These are phyloP conservation scores for Coemansia sp. DNA, from an alignment of 192 early-diverging fungal species.

Conservation along the genomic window DNA sequence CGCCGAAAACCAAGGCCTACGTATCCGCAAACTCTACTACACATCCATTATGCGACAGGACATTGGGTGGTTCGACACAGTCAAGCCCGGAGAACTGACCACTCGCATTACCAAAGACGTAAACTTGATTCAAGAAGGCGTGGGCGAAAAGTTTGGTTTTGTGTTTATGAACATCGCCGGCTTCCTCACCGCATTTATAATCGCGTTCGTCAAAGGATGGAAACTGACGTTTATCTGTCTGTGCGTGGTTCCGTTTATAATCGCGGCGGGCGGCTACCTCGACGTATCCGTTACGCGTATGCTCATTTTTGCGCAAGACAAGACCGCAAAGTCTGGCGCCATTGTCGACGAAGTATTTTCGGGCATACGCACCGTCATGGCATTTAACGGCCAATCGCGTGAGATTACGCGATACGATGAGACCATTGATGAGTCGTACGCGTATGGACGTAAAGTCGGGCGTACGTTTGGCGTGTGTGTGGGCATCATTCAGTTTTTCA, in stretches of 20 bases:
- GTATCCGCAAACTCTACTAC: constrained; percentile 76
- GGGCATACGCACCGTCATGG: background rate
- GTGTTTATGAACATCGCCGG: constrained; percentile 60
- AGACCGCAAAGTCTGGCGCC: background rate
- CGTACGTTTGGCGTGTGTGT: background rate
- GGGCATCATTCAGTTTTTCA: background rate
- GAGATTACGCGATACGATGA: background rate
- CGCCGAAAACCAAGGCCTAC: constrained; percentile 64
- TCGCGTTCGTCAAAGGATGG: constrained; percentile 79
- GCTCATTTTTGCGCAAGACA: constrained; percentile 1
- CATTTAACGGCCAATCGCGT: background rate
- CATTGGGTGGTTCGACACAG: constrained; percentile 80
- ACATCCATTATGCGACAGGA: constrained; percentile 81
- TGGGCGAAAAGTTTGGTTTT: constrained; percentile 78
- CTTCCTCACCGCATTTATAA: constrained; percentile 72
- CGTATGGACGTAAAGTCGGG: background rate
- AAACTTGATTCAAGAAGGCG: constrained; percentile 80
- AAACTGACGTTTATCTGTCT: constrained; percentile 74
- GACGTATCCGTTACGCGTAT: background rate
- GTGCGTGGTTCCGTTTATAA: constrained; percentile 72
- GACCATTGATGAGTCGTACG: background rate
- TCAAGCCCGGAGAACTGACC: constrained; percentile 72
- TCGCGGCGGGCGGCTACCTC: constrained; percentile 10
- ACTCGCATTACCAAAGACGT: constrained; percentile 84
- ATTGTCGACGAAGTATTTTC: background rate